phyloP scores from a whole-genome alignment of 441 rosid species.

The Melastoma candidum region DNA sequence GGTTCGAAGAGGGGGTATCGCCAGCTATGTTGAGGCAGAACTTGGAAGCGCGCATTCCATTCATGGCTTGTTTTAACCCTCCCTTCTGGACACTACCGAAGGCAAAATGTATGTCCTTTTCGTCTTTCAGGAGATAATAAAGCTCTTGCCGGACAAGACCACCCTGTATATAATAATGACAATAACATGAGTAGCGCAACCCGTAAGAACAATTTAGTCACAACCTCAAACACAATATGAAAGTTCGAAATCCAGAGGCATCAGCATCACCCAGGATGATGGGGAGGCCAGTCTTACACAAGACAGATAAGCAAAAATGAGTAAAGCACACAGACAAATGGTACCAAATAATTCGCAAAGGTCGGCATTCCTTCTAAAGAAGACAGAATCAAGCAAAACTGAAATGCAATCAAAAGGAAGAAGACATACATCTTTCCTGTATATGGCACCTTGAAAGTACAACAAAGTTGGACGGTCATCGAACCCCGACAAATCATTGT shows the following conservation, averaged over 20 bases:
- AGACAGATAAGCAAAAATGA: too few relatives aligned
- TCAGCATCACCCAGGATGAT: too few relatives aligned
- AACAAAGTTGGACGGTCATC: slow-evolving; percentile 60
- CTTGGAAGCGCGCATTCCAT: slow-evolving; percentile 82
- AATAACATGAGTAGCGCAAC: slow-evolving; percentile 4
- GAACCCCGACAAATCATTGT: slow-evolving; percentile 51
- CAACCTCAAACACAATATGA: too few relatives aligned
- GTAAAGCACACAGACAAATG: too few relatives aligned
- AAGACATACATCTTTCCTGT: slow-evolving; percentile 47
- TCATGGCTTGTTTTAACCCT: slow-evolving; percentile 60
- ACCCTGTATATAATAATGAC: slow-evolving; percentile 39
- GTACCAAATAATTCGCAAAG: too few relatives aligned
- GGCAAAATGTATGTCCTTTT: slow-evolving; percentile 84
- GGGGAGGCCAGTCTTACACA: too few relatives aligned
- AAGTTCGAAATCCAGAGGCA: too few relatives aligned
- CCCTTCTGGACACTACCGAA: slow-evolving; percentile 71
- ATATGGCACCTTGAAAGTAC: slow-evolving; percentile 89
- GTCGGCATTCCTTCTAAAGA: too few relatives aligned
- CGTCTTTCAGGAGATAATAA: slow-evolving; percentile 67
- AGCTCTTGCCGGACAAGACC: slow-evolving; percentile 81
- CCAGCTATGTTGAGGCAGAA: slow-evolving; percentile 97
- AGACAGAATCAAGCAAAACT: too few relatives aligned
- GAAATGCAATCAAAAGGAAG: too few relatives aligned
- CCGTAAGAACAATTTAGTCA: not conserved
- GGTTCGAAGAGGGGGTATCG: slow-evolving; percentile 92